Percentiles rank a stretch among this genome's conserved stretches.
Conservation (phyloP, 2,329 filamentous ascomycete species). For the Macrophomina pseudophaseolina region DNA sequence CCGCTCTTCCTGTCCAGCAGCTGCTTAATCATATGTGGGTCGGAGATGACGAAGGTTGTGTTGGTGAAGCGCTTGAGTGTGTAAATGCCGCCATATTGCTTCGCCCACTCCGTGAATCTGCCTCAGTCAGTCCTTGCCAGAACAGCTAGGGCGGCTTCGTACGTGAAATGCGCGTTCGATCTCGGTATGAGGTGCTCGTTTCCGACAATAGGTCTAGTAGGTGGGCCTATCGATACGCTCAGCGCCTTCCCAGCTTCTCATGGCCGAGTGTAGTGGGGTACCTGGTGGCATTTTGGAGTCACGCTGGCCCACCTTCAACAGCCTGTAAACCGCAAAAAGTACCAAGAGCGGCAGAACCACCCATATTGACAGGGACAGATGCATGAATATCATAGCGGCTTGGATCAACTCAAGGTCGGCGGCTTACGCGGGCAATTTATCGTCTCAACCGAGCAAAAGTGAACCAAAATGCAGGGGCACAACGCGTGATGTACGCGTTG, state of each 20-base stretch:
- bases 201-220: slow-evolving; percentile 24
- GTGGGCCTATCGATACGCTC: slow-evolving; percentile 14
- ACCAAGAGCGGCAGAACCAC: background rate
- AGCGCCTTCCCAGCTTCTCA: no score
- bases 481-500: no score
- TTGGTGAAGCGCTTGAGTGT: background rate
- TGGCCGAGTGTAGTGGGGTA: background rate
- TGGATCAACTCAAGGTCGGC: no score
- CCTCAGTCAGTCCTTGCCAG: background rate
- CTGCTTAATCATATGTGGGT: slow-evolving; percentile 35
- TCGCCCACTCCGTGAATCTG: slow-evolving; percentile 7
- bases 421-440: no score
- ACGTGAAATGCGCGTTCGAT: slow-evolving; percentile 2
- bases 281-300: background rate
- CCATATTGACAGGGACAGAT: no score
- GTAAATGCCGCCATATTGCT: background rate
- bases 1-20: slow-evolving; percentile 46
- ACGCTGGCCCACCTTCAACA: background rate
- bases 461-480: no score
- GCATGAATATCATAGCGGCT: no score
- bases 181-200: slow-evolving; percentile 26
- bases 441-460: no score
- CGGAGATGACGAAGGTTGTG: background rate
- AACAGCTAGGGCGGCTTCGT: background rate
- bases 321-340: background rate